These are phyloP conservation scores for Bromus sterilis DNA, from an alignment of 176 grass and related monocot genomes.

Conservation along the genomic window DNA sequence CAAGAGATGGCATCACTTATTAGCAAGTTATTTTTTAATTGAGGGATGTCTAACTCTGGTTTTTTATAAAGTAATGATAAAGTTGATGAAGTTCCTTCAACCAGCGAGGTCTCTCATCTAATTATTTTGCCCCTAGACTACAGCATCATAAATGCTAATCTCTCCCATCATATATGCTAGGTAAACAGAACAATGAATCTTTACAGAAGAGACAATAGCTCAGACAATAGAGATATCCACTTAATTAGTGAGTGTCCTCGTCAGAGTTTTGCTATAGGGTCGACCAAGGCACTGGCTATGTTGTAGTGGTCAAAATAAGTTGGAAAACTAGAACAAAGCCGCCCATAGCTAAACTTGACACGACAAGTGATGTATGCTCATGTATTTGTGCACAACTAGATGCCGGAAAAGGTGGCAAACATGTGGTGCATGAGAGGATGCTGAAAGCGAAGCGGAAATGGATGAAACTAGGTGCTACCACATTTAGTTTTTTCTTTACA, in stretches of 20 bases:
- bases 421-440: background rate
- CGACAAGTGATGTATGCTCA: constrained; percentile 1
- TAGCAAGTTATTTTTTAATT: background rate
- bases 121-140: background rate
- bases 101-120: background rate
- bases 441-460: too few relatives aligned
- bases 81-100: background rate
- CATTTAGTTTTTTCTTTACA: too few relatives aligned
- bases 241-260: background rate
- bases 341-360: constrained; percentile 8
- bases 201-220: background rate
- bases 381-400: background rate
- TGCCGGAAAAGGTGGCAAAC: background rate
- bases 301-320: constrained; percentile 20
- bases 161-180: background rate
- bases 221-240: background rate
- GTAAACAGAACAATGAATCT: background rate
- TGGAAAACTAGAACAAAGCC: background rate
- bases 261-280: background rate
- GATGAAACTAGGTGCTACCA: too few relatives aligned
- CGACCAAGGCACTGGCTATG: background rate
- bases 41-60: background rate
- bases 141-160: background rate
- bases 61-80: background rate
- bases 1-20: too few relatives aligned